These are phyloP conservation scores for Myriosclerotinia scirpicola DNA, from an alignment of 2,329 filamentous ascomycete species.

Conservation along the genomic window DNA sequence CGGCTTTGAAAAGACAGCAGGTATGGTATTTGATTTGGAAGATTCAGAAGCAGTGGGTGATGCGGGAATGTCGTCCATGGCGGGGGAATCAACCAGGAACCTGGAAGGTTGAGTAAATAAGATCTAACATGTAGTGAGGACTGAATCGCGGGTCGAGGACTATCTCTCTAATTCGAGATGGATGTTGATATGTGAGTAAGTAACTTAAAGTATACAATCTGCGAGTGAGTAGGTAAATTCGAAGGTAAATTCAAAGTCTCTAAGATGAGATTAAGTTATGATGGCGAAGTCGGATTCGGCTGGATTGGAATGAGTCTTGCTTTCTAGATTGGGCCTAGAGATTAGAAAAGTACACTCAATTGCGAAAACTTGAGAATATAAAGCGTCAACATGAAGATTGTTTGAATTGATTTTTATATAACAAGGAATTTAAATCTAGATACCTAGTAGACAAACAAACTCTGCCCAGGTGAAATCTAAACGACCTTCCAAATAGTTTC, in stretches of 20 bases:
- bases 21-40: conserved; percentile 32
- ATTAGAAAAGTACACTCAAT: not conserved
- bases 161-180: conserved; percentile 1
- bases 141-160: not conserved
- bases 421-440: too few relatives aligned
- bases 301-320: not conserved
- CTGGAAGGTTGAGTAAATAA: not conserved
- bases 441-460: too few relatives aligned
- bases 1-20: conserved; percentile 36
- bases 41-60: conserved; percentile 29
- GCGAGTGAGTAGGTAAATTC: not conserved
- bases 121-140: not conserved
- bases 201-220: too few relatives aligned
- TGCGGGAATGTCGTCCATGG: conserved; percentile 18
- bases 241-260: not conserved
- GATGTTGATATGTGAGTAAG: not conserved
- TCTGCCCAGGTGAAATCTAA: too few relatives aligned
- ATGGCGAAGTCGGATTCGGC: not conserved
- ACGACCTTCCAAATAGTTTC: too few relatives aligned
- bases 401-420: not conserved
- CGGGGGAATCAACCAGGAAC: conserved; percentile 6
- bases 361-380: not conserved
- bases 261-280: not conserved
- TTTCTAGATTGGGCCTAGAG: not conserved
- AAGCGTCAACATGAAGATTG: not conserved